Base-by-base conservation (phyloP, 257 asterid species). In the Solanum chiquidenum region DNA sequence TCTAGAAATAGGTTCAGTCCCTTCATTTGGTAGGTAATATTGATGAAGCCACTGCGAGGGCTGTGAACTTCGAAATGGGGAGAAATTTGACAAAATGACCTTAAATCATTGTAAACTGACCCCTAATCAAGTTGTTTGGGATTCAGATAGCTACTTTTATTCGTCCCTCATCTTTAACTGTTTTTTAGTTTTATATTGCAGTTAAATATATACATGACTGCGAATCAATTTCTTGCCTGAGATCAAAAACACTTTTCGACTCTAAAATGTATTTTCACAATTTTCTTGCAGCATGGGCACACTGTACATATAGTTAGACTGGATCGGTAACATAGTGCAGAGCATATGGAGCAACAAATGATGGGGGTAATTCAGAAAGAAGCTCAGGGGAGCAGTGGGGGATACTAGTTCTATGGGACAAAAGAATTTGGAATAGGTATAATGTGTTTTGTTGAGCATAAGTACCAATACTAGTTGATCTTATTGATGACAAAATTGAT, bases 211-310 rank as follows among this genome's bases (percentile, higher is more conserved):
- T 33, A 33, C 5, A 38, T 31, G 77, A 71, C 29, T 20, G 46
- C 49, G 9, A 73, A 16, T 38, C 4, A 11, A 33, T 4, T 9
- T 34, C 9, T 71, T 29, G 21, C 13, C 44, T 18, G 46, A 72
- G 44, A 34, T 72, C 27, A 72, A 33, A 8, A 33, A 18, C 16
- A 34, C 12, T 9, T 72, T 33, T 33, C 4, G 1, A 38, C 58
- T n/a, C 12, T 18, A 33, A 76, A 76, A 6, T 23, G 23, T n/a
- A 76, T n/a, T 6, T 76, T 6, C 20, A 5, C 69, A 86, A 87
- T 74, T 83, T 85, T 55, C 68, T 72, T 94, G 94, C 93, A 96
- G 99, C 92, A 94, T 52, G 98, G 99, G 83, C 98, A 95, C 89
- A 89, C 98, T 40, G 74, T 95, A 88, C 98, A 95, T 90, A 90